These are phyloP conservation scores for Aspergillus vadensis DNA, from an alignment of 2,329 filamentous ascomycete genomes.

Conservation along the genomic window DNA sequence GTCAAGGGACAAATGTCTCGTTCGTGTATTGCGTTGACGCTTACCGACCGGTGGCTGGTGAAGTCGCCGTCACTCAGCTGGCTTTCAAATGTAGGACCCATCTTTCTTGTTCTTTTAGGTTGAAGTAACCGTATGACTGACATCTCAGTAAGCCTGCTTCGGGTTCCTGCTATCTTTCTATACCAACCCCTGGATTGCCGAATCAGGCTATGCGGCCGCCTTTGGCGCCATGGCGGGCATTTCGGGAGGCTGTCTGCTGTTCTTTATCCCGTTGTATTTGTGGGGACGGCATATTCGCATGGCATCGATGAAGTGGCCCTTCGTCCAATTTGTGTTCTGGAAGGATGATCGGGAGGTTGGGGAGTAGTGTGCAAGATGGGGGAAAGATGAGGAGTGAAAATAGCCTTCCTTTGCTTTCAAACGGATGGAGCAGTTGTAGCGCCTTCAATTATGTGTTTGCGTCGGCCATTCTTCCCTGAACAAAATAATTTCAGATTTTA, in stretches of 20 bases:
- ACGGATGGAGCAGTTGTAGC: too few relatives aligned
- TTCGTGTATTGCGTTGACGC: constrained; percentile 61
- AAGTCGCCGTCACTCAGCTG: constrained; percentile 56
- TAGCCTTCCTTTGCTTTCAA: not conserved
- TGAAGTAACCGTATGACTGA: not conserved
- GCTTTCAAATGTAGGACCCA: constrained; percentile 51
- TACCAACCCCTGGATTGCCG: constrained; percentile 59
- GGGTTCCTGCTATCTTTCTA: constrained; percentile 63
- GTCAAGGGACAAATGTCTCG: constrained; percentile 58
- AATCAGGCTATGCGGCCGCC: constrained; percentile 53
- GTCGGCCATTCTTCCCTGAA: too few relatives aligned
- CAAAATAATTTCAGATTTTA: too few relatives aligned
- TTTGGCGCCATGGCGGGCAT: constrained; percentile 63
- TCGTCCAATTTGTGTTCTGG: constrained; percentile 54
- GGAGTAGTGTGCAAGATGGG: constrained; percentile 38
- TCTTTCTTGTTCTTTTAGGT: not conserved
- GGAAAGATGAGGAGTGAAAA: too few relatives aligned
- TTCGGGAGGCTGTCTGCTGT: constrained; percentile 44
- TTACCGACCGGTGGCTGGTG: constrained; percentile 60
- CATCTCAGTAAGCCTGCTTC: constrained; percentile 44
- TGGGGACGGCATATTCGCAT: constrained; percentile 55
- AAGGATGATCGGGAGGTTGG: constrained; percentile 57
- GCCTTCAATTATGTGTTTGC: too few relatives aligned
- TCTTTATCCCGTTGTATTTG: constrained; percentile 54
- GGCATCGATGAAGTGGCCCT: constrained; percentile 52